Evolutionary conservation across 2,329 filamentous ascomycete genomes (phyloP).

Genomic region (Davidsoniella australis): DNA sequence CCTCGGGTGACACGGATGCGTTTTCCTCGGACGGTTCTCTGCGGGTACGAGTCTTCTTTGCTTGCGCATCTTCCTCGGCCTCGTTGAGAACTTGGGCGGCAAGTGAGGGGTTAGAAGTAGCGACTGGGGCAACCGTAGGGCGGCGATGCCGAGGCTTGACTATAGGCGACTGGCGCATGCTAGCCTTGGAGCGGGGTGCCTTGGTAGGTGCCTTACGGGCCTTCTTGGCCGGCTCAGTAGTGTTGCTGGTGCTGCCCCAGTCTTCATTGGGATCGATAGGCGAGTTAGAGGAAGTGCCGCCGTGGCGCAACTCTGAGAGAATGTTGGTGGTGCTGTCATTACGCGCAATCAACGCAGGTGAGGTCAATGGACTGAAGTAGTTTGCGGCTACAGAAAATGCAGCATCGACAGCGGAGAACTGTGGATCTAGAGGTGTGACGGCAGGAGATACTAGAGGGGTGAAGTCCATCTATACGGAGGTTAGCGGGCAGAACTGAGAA

Average conservation of each 20-base stretch:
- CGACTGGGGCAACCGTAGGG: slow-evolving; percentile 17
- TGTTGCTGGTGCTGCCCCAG: slow-evolving; percentile 16
- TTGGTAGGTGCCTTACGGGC: slow-evolving; percentile 34
- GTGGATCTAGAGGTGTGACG: slow-evolving; percentile 60
- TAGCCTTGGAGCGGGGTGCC: slow-evolving; percentile 29
- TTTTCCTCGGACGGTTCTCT: slow-evolving; percentile 44
- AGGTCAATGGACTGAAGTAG: slow-evolving; percentile 72
- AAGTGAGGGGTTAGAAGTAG: slow-evolving; percentile 35
- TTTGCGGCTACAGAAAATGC: slow-evolving; percentile 48
- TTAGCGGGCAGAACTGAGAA: slow-evolving; percentile 5
- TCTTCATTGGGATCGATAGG: slow-evolving; percentile 33
- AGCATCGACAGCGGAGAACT: slow-evolving; percentile 39
- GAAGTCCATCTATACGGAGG: slow-evolving; percentile 43
- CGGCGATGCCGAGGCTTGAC: slow-evolving; percentile 47
- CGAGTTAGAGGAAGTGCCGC: slow-evolving; percentile 31
- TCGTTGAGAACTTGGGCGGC: slow-evolving; percentile 38
- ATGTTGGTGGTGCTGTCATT: slow-evolving; percentile 26
- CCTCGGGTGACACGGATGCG: slow-evolving; percentile 47
- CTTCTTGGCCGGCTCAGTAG: slow-evolving; percentile 27
- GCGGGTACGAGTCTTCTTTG: slow-evolving; percentile 16
- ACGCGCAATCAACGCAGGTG: slow-evolving; percentile 62
- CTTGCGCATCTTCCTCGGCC: slow-evolving; percentile 24
- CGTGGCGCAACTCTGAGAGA: slow-evolving; percentile 29
- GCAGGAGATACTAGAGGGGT: slow-evolving; percentile 73
- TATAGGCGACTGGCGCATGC: slow-evolving; percentile 54